Percentiles rank a stretch among this genome's conserved stretches.
Evolutionary conservation across 2,329 filamentous ascomycete genomes (phyloP).

Genomic region (Drechslerella stenobrocha): DNA sequence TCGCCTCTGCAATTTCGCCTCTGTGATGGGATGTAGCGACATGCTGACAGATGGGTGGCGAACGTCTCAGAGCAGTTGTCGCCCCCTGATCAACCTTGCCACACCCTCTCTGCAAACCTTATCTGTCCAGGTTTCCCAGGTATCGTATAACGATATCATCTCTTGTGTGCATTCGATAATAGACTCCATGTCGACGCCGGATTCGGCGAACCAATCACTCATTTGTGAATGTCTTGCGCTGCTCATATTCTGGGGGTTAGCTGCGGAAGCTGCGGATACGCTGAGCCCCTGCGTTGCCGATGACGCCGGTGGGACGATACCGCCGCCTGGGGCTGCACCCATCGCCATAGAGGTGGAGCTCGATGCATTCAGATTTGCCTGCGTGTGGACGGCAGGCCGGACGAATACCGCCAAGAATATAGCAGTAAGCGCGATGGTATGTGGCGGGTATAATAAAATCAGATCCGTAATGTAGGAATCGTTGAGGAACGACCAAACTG

Average conservation of each 20-base stretch:
- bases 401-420: slow-evolving; percentile 83
- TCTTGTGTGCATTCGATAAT: slow-evolving; percentile 90
- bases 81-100: slow-evolving; percentile 65
- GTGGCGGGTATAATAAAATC: slow-evolving; percentile 82
- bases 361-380: slow-evolving; percentile 58
- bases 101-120: slow-evolving; percentile 68
- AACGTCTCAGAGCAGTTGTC: slow-evolving; percentile 56
- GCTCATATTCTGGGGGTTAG: slow-evolving; percentile 51
- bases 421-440: slow-evolving; percentile 82
- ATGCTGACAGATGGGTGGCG: slow-evolving; percentile 13
- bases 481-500: slow-evolving; percentile 83
- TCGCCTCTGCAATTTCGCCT: slow-evolving; percentile 8
- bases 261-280: slow-evolving; percentile 50
- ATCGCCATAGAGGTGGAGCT: slow-evolving; percentile 53
- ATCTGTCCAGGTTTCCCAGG: slow-evolving; percentile 69
- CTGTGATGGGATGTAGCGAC: background rate
- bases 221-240: slow-evolving; percentile 67
- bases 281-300: slow-evolving; percentile 42
- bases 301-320: slow-evolving; percentile 51
- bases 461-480: slow-evolving; percentile 91
- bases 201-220: slow-evolving; percentile 81
- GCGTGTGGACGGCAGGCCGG: slow-evolving; percentile 62
- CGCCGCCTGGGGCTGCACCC: slow-evolving; percentile 51
- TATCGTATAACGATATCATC: slow-evolving; percentile 83
- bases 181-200: slow-evolving; percentile 77